Evolutionary conservation across 371 early-diverging fungal species (phyloP).

Genomic region (Mucor velutinosus): DNA sequence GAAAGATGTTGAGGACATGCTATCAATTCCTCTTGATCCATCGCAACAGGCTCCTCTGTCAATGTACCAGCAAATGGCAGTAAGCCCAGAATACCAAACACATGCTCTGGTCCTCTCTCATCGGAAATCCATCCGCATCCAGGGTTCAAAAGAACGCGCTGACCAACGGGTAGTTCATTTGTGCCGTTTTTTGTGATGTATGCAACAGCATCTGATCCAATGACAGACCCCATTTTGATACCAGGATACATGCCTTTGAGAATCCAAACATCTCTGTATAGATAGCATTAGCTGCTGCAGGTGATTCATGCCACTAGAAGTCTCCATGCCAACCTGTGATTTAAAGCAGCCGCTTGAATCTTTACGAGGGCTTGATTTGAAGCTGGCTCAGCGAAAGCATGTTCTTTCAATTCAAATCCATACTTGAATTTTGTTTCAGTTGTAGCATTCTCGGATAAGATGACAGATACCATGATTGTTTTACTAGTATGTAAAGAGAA

Average conservation of each 20-base stretch:
- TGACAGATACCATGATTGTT: conserved; percentile 26
- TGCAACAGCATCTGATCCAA: conserved; percentile 68
- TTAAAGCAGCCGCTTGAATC: conserved; percentile 68
- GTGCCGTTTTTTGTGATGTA: conserved; percentile 27
- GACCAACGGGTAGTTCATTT: conserved; percentile 18
- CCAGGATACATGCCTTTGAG: conserved; percentile 54
- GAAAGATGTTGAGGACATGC: conserved; percentile 64
- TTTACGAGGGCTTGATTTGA: conserved; percentile 52
- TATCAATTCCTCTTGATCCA: conserved; percentile 51
- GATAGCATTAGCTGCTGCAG: neutral
- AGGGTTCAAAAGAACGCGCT: conserved; percentile 58
- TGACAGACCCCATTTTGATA: conserved; percentile 52
- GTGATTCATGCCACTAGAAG: neutral
- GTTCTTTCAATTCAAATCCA: conserved; percentile 30
- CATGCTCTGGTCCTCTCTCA: conserved; percentile 63
- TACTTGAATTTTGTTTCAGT: conserved; percentile 25
- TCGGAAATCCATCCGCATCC: conserved; percentile 57
- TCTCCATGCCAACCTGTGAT: conserved; percentile 58
- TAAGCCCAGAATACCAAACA: conserved; percentile 60
- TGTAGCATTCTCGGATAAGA: conserved; percentile 15
- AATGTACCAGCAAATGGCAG: conserved; percentile 61
- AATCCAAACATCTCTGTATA: conserved; percentile 59
- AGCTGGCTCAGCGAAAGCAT: neutral
- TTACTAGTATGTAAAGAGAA: neutral
- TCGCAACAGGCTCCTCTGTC: conserved; percentile 52